Evolutionary conservation across 768 basidiomycete species (phyloP).

Genomic region (Hydnomerulius pinastri): DNA sequence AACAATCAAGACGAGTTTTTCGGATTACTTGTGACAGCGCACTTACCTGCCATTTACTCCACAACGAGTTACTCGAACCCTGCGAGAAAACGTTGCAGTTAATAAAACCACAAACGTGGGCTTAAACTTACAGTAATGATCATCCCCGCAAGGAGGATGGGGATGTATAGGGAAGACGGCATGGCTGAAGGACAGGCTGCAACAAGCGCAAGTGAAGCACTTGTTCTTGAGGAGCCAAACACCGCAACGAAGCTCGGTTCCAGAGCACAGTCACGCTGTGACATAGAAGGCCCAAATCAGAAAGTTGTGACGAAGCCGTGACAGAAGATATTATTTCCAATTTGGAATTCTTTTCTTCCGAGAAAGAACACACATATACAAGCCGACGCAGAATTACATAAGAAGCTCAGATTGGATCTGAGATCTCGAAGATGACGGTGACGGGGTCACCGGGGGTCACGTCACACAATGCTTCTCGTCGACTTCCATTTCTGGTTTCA

Average conservation of each 20-base stretch:
- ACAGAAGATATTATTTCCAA: neutral
- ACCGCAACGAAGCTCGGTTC: no score
- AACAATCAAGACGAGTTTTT: slow-evolving; percentile 5
- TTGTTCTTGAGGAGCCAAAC: no score
- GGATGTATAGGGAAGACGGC: slow-evolving; percentile 69
- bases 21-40: slow-evolving; percentile 2
- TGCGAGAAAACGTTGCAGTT: slow-evolving; percentile 26
- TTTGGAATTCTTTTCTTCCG: neutral
- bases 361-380: no score
- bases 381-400: slow-evolving; percentile 2
- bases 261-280: no score
- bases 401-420: slow-evolving; percentile 19
- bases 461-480: slow-evolving; percentile 34
- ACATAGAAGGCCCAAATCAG: neutral
- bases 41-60: slow-evolving; percentile 80
- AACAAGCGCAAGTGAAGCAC: neutral
- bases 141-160: slow-evolving; percentile 88
- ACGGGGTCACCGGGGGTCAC: slow-evolving; percentile 24
- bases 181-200: slow-evolving; percentile 39
- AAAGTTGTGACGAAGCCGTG: slow-evolving; percentile 22
- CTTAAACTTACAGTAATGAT: slow-evolving; percentile 68
- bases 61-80: slow-evolving; percentile 81
- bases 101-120: neutral
- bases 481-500: slow-evolving; percentile 27
- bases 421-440: slow-evolving; percentile 20